Evolutionary conservation across 345 rosid genomes (phyloP), one percentile per base, ranked within the genome.

Genomic region (Microcos paniculata): DNA sequence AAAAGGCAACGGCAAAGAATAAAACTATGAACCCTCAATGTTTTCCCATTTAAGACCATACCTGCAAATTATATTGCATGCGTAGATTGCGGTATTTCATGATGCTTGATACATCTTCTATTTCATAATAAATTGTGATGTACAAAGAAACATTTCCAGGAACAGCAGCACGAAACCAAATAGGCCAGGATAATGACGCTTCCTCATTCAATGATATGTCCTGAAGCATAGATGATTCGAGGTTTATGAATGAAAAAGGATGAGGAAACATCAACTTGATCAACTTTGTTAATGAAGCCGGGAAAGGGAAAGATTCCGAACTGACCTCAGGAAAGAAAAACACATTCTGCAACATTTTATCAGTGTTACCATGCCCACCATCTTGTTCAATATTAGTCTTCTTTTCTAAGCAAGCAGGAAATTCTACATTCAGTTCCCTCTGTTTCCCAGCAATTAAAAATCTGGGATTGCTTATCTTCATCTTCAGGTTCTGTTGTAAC

Each of bases 81-180:
- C 97, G 90, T 52, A 96, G 85, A 57, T 89, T 87, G 80, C 97
- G 97, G 89, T 90, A 96, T 81, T 83, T 96, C 87, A 96, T 86
- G 86, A 76, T 46, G 81, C 89, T 87, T 80, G 97, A 88, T 75
- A 70, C 81, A 84, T 88, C 89, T 81, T 76, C 94, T 82, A 91
- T 85, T 90, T 92, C 99, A 81, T 92, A 96, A 89, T 92, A 96
- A 82, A 94, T 80, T 59, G 90, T 84, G 65, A 94, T 73, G 71
- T 78, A 84, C 82, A 92, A 76, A 53, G 92, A 87, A 71, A 88
- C 78, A 33, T 79, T 84, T 85, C 97, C 99, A 76, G 97, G 95
- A 72, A 80, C 82, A 78, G 99, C 91, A 84, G 99, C 98, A 66
- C 89, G 98, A 83, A 94, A 78, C 99, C 99, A 94, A 48, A 96